Evolutionary conservation across 257 asterid genomes (phyloP).

Genomic region (Echium plantagineum): DNA sequence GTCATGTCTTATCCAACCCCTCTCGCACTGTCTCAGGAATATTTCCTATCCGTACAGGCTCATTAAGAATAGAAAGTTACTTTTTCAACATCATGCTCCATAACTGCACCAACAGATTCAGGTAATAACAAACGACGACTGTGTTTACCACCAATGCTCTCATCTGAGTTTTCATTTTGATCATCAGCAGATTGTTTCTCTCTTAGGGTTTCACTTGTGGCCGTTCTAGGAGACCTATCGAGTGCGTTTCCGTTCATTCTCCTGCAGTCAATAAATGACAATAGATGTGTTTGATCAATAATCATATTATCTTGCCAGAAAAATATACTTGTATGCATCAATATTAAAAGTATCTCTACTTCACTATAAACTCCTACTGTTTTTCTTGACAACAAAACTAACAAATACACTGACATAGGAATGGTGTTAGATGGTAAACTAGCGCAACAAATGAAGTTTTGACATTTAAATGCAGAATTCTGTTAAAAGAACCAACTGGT

Average conservation of each 20-base stretch:
- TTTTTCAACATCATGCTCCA: slow-evolving; percentile 35
- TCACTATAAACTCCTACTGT: too few relatives aligned
- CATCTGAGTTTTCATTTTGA: slow-evolving; percentile 30
- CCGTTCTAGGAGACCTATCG: slow-evolving; percentile 29
- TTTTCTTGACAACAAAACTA: too few relatives aligned
- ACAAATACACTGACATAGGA: background rate
- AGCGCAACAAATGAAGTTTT: too few relatives aligned
- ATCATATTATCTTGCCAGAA: too few relatives aligned
- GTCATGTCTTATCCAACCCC: slow-evolving; percentile 27
- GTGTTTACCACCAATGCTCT: slow-evolving; percentile 34
- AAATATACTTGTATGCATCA: too few relatives aligned
- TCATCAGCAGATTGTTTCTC: slow-evolving; percentile 26
- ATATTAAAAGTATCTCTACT: too few relatives aligned
- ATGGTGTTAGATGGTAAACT: too few relatives aligned
- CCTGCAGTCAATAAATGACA: slow-evolving; percentile 23
- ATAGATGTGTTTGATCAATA: too few relatives aligned
- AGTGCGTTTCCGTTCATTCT: slow-evolving; percentile 33
- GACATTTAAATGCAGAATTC: too few relatives aligned
- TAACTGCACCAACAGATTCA: slow-evolving; percentile 25
- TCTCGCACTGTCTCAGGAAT: slow-evolving; percentile 34
- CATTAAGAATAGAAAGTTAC: slow-evolving; percentile 30
- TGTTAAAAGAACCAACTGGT: background rate
- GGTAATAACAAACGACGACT: slow-evolving; percentile 42
- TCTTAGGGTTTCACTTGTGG: slow-evolving; percentile 28
- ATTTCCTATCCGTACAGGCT: slow-evolving; percentile 28